Evolutionary conservation across 2,329 filamentous ascomycete genomes (phyloP).

Genomic region (Juglanconis oblonga): DNA sequence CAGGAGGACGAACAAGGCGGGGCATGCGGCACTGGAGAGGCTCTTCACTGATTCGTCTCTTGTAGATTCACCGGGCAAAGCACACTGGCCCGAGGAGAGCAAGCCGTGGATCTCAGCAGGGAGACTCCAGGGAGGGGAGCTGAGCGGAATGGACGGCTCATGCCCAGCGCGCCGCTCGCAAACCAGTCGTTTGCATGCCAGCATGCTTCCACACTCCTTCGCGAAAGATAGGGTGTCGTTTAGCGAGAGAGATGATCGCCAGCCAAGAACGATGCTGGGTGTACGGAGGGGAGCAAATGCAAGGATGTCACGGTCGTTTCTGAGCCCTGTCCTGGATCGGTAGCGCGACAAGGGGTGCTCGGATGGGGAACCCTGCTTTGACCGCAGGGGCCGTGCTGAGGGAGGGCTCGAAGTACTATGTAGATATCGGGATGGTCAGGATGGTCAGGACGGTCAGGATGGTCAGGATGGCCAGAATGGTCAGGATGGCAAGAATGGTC

Average conservation of each 20-base stretch:
- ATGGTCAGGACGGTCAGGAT: no score
- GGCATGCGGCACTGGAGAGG: not conserved
- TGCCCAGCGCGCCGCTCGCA: not conserved
- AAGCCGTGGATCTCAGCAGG: not conserved
- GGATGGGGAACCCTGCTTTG: constrained; percentile 5
- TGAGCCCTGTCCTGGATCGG: not conserved
- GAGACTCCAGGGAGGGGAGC: not conserved
- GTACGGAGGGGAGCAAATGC: not conserved
- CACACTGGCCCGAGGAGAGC: not conserved
- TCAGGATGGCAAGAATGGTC: no score
- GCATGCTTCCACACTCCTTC: not conserved
- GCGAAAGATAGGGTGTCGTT: not conserved
- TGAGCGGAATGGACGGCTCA: not conserved
- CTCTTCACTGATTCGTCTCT: no score
- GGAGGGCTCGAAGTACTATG: not conserved
- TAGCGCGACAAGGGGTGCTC: not conserved
- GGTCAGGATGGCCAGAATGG: no score
- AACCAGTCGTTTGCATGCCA: not conserved
- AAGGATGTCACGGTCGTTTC: not conserved
- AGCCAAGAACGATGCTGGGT: not conserved
- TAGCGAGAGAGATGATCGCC: not conserved
- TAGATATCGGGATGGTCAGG: no score
- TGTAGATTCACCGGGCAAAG: not conserved
- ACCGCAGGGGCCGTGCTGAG: not conserved
- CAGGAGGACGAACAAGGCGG: not conserved